Evolutionary conservation across 2,329 filamentous ascomycete species (phyloP), one percentile per base, ranked within the genome.

Genomic region (Sarocladium oryzae): DNA sequence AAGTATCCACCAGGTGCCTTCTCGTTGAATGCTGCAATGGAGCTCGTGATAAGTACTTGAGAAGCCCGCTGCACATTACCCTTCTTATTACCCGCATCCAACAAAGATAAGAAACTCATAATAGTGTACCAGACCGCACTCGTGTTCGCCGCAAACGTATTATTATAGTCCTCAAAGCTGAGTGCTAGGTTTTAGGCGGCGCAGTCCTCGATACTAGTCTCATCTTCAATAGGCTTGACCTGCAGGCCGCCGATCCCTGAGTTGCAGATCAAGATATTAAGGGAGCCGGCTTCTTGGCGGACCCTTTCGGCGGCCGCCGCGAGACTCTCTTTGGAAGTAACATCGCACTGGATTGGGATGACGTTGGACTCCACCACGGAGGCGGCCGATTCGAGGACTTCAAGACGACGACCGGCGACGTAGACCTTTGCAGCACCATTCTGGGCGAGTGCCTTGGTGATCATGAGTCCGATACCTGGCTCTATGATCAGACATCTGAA

Each of bases 11-110:
- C 85, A 23, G 89, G 84, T 0, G 84, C 75, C 46, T 78, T 73
- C 59, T 87, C 84, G 68, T 91, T 86, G 54, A 90, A 85, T 0
- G 81, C 85, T 0, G 77, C 86, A 64, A 95, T 90, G 18, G 80
- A 86, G 55, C 83, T 84, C 38, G 88, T 88, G 35, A 88, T 85
- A 54, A 95, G 79, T 18, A 84, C 70, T 62, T 82, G 78, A 28
- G 75, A 77, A 24, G 66, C 71, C 63, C 77, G 75, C 23, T 70
- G 69, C 20, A 84, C 69, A 51, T 81, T 83, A 5, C 77, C 73
- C 49, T 74, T 70, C 57, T 85, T 78, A 28, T 88, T 86, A 0
- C 85, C 86, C 21, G 63, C 62, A 37, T 86, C 79, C 3, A 92
- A 71, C 2, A 92, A 71, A 5, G 81, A 80, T 28, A 92, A 66